A percentile compares a stretch with the other conserved stretches of the same genome.
Evolutionary conservation across 2,329 filamentous ascomycete genomes (phyloP).

Genomic region (Beauveria sp.): DNA sequence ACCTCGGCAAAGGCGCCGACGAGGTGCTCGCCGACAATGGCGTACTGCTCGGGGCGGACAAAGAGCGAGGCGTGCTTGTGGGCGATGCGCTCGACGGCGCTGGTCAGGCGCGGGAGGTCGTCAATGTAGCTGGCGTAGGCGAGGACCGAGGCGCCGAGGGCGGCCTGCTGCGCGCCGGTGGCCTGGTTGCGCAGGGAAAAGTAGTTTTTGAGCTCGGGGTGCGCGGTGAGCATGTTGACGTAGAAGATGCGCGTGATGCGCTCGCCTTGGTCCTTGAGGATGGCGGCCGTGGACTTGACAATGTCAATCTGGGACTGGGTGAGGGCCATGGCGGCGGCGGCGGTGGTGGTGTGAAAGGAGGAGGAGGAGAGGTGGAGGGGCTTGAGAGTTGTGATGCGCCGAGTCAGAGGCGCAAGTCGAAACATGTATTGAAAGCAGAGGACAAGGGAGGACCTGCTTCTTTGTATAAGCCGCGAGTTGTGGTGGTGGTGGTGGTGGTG

Average conservation of each 20-base stretch:
- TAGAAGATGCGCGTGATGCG: slow-evolving; percentile 69
- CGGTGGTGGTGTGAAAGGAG: background rate
- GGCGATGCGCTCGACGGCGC: slow-evolving; percentile 59
- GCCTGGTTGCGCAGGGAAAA: slow-evolving; percentile 66
- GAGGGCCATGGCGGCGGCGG: slow-evolving; percentile 36
- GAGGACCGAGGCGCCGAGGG: slow-evolving; percentile 61
- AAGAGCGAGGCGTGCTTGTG: slow-evolving; percentile 70
- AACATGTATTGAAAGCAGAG: slow-evolving; percentile 1
- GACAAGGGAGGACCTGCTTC: background rate
- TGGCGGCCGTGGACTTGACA: slow-evolving; percentile 70
- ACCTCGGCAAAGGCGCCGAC: slow-evolving; percentile 60
- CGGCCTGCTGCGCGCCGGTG: slow-evolving; percentile 60
- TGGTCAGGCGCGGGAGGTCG: slow-evolving; percentile 51
- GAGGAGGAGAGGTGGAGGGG: background rate
- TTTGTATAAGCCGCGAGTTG: background rate
- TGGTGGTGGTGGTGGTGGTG: background rate
- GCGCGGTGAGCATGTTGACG: slow-evolving; percentile 53
- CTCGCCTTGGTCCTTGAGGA: slow-evolving; percentile 60
- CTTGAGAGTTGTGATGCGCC: background rate
- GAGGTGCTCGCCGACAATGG: slow-evolving; percentile 60
- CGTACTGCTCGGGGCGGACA: slow-evolving; percentile 61
- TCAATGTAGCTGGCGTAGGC: slow-evolving; percentile 69
- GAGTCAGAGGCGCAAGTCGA: background rate
- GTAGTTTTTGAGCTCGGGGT: slow-evolving; percentile 59
- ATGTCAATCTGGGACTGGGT: slow-evolving; percentile 58